These are phyloP conservation scores for Dissophora globulifera DNA, from an alignment of 192 early-diverging fungal genomes.

Conservation along the genomic window DNA sequence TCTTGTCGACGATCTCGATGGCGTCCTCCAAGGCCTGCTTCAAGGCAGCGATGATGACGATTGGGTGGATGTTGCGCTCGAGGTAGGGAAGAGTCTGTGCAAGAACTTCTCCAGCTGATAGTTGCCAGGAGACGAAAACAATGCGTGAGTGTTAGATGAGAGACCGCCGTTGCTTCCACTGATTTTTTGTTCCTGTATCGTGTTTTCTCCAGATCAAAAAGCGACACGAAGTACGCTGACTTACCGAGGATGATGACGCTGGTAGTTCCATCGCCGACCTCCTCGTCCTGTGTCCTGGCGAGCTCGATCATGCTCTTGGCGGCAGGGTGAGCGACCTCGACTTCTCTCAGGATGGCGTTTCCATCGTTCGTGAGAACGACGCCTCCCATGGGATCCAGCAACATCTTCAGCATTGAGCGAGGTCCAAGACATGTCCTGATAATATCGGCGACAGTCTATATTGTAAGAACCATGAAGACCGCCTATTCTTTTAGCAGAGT, in stretches of 20 bases:
- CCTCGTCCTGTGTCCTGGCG: conserved; percentile 98
- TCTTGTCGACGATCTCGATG: conserved; percentile 83
- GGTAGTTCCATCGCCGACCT: conserved; percentile 99
- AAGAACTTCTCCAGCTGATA: conserved; percentile 95
- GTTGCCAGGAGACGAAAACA: not conserved
- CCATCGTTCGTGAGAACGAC: conserved; percentile 99
- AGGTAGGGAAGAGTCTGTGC: conserved; percentile 91
- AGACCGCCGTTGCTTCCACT: too few relatives aligned
- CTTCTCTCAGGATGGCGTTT: conserved; percentile 97
- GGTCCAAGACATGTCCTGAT: conserved; percentile 99
- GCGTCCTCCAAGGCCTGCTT: conserved; percentile 95
- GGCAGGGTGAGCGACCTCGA: conserved; percentile 99
- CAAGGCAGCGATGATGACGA: conserved; percentile 93
- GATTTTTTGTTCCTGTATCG: too few relatives aligned
- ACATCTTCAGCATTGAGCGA: conserved; percentile 99
- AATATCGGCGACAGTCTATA: conserved; percentile 94
- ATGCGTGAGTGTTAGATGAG: too few relatives aligned
- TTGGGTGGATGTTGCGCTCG: conserved; percentile 98
- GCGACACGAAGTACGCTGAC: too few relatives aligned
- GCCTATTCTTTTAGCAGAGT: not conserved
- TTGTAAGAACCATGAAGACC: not conserved
- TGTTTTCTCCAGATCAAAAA: not conserved
- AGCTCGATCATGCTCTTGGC: conserved; percentile 99
- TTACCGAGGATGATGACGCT: conserved; percentile 97
- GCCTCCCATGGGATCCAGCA: conserved; percentile 99